phyloP scores from a whole-genome alignment of 116 monocot genomes.

The Trichopus zeylanicus region DNA sequence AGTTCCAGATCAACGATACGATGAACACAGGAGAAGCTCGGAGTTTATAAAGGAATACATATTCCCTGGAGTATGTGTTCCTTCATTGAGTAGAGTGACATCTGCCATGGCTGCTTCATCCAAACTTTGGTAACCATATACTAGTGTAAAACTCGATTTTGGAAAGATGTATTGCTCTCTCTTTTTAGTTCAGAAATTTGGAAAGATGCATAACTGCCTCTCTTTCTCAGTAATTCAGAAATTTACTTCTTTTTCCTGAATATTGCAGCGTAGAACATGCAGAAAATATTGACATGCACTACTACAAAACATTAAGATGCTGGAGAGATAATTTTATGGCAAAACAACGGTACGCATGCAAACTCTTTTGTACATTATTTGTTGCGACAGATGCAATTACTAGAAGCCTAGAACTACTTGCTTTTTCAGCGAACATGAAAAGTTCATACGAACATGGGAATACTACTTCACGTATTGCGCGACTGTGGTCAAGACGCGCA shows the following conservation, averaged over 20 bases:
- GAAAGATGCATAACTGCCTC: no score
- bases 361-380: neutral
- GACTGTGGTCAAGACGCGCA: slow-evolving; percentile 46
- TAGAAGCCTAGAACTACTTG: no score
- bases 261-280: slow-evolving; percentile 77
- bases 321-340: slow-evolving; percentile 82
- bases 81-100: slow-evolving; percentile 79
- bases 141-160: no score
- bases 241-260: neutral
- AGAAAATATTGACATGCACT: slow-evolving; percentile 92
- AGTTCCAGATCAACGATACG: slow-evolving; percentile 88
- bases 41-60: slow-evolving; percentile 98
- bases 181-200: no score
- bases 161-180: no score
- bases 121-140: slow-evolving; percentile 56
- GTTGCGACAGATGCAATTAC: neutral
- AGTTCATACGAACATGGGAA: slow-evolving; percentile 53
- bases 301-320: slow-evolving; percentile 60
- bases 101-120: slow-evolving; percentile 82
- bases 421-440: slow-evolving; percentile 42
- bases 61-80: slow-evolving; percentile 89
- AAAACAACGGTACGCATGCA: slow-evolving; percentile 44
- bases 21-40: slow-evolving; percentile 89
- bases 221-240: neutral
- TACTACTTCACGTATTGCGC: slow-evolving; percentile 61